These are phyloP conservation scores for Rhododendron williamsianum DNA, from an alignment of 148 eudicot species.

Conservation along the genomic window DNA sequence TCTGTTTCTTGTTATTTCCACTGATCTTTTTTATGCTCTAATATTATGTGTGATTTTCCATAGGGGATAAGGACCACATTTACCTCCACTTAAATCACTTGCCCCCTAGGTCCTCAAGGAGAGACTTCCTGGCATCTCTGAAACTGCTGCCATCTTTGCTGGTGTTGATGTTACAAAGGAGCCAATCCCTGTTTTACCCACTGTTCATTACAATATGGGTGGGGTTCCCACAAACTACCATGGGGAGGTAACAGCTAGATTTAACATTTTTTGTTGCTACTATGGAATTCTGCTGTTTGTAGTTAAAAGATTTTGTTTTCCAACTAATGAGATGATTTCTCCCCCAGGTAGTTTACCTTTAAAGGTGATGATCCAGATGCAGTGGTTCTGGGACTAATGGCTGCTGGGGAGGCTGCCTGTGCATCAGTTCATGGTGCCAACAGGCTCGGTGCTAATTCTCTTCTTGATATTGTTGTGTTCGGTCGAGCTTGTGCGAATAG, in stretches of 20 bases:
- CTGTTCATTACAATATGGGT: slow-evolving; percentile 99
- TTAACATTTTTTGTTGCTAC: not conserved
- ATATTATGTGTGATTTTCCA: slow-evolving; percentile 12
- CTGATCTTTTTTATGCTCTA: not conserved
- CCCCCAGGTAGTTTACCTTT: slow-evolving; percentile 72
- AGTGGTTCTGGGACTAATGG: slow-evolving; percentile 83
- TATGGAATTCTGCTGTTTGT: not conserved
- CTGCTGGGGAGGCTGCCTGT: slow-evolving; percentile 99
- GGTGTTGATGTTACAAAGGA: slow-evolving; percentile 99
- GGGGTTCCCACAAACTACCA: slow-evolving; percentile 94
- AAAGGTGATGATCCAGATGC: slow-evolving; percentile 85
- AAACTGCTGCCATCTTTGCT: slow-evolving; percentile 98
- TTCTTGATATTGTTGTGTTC: slow-evolving; percentile 97
- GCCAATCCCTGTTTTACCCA: slow-evolving; percentile 96
- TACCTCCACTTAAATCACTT: slow-evolving; percentile 97
- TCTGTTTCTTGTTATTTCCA: slow-evolving; percentile 1
- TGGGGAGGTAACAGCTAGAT: slow-evolving; percentile 67
- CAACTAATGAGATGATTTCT: not conserved
- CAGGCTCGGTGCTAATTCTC: slow-evolving; percentile 95
- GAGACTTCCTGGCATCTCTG: slow-evolving; percentile 99
- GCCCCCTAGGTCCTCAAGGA: slow-evolving; percentile 96
- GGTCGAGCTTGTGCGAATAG: slow-evolving; percentile 98
- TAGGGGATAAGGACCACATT: slow-evolving; percentile 96
- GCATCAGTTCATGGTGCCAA: slow-evolving; percentile 99
- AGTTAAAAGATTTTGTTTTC: not conserved